Base-by-base conservation (phyloP, 257 asterid genomes). In the Nicotiana tabacum region DNA sequence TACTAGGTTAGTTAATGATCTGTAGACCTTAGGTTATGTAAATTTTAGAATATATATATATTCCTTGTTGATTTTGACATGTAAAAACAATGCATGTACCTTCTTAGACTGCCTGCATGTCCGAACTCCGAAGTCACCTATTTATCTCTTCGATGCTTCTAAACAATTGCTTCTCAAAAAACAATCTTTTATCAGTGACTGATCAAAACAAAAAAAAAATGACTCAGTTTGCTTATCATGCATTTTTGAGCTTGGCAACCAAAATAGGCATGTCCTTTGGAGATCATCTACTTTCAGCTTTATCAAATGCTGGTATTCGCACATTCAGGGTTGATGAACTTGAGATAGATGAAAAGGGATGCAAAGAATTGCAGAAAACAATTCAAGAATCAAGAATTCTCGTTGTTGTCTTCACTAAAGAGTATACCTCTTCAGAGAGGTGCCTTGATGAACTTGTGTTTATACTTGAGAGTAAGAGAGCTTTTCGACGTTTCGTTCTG, bases 381-480 rank as follows among this genome's bases (percentile, higher is more conserved):
- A 82, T 82, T 27, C 48, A 57, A 32, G 62, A 39, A 17, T 74
- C 85, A 27, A 82, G 55, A 60, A 18, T 82, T 72, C 66, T 67
- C 46, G 46, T 82, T 29, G 70, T 82, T 60, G 85, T 74, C 2
- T 72, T 82, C 9, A 74, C 82, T 24, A 60, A 61, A 61, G 48
- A 72, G 65, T 82, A 82, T 5, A 27, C 82, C 30, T 70, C 85
- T 58, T 82, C 85, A 21, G 76, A 67, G 27, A 57, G 82, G 58
- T 82, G 84, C 57, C 84, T 82, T 58, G 84, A 82, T 53, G 67
- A 82, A 70, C 84, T 82, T n/a, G 64, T 74, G 18, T 55, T 69
- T 17, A 72, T 72, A 32, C 74, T 82, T 82, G 56, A 82, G 78
- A 62, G 72, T 21, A 69, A 60, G 72, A 82, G 18, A 56, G 18